Conservation (phyloP, 2,329 filamentous ascomycete genomes). For the Aureobasidium subglaciale region DNA sequence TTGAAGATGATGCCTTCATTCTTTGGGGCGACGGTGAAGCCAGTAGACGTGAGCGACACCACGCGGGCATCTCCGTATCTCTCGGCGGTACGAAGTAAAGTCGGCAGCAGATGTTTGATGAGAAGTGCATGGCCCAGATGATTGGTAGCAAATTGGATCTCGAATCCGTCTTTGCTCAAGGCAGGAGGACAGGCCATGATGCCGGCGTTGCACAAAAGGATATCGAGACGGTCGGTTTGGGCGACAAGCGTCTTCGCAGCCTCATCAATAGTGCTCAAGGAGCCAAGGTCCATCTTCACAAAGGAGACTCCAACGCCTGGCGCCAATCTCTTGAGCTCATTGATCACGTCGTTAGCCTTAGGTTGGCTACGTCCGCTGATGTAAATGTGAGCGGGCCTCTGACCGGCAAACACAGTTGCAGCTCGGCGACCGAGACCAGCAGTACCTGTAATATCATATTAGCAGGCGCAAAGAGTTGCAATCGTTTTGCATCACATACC, state of each 20-base stretch:
- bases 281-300: conserved; percentile 34
- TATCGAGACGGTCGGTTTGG: conserved; percentile 31
- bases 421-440: conserved; percentile 41
- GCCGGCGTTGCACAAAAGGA: conserved; percentile 42
- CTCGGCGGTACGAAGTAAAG: conserved; percentile 34
- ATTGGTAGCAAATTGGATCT: conserved; percentile 46
- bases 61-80: conserved; percentile 36
- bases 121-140: conserved; percentile 45
- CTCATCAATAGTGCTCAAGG: conserved; percentile 27
- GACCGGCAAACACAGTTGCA: conserved; percentile 35
- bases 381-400: conserved; percentile 39
- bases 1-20: conserved; percentile 22
- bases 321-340: conserved; percentile 19
- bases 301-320: conserved; percentile 7
- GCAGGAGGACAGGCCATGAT: conserved; percentile 30
- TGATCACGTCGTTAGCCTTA: conserved; percentile 34
- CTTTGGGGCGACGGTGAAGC: conserved; percentile 16
- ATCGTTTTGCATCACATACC: not conserved
- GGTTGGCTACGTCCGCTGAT: conserved; percentile 38
- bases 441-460: conserved; percentile 29
- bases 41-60: conserved; percentile 35
- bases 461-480: too few relatives aligned
- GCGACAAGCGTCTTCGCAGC: not conserved
- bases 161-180: conserved; percentile 43
- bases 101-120: conserved; percentile 28